Percentiles rank a stretch among this genome's conserved stretches.
Conservation (phyloP, 306 rosid species). For the Pyrus bretschneideri region DNA sequence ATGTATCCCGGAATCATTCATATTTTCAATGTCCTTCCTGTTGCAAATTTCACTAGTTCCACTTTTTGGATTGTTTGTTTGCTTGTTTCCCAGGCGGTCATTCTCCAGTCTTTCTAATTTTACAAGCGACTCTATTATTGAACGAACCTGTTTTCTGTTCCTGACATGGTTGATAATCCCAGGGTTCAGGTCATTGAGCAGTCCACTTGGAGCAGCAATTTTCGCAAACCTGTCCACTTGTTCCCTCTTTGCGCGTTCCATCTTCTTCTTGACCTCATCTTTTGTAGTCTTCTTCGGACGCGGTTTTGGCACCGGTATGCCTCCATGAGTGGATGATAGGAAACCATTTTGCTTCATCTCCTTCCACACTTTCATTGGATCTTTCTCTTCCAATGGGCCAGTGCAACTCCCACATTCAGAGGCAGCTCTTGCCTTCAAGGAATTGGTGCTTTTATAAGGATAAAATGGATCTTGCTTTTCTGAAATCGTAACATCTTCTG, state of each 20-base stretch:
- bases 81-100: constrained; percentile 37
- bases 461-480: constrained; percentile 26
- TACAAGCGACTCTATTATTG: constrained; percentile 85
- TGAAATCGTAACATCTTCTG: constrained; percentile 56
- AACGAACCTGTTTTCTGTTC: constrained; percentile 86
- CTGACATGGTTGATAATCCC: constrained; percentile 98
- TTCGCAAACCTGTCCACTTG: constrained; percentile 73
- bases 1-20: constrained; percentile 31
- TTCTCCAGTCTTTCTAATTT: constrained; percentile 63
- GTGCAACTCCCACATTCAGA: constrained; percentile 81
- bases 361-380: constrained; percentile 63
- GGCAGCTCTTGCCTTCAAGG: constrained; percentile 47
- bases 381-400: constrained; percentile 58
- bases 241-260: constrained; percentile 84
- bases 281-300: constrained; percentile 67
- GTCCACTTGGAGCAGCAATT: constrained; percentile 98
- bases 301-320: constrained; percentile 79
- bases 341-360: constrained; percentile 91
- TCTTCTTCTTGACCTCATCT: constrained; percentile 57
- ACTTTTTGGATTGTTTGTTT: constrained; percentile 30
- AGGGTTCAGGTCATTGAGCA: constrained; percentile 86
- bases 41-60: constrained; percentile 26
- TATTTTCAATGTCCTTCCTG: constrained; percentile 33
- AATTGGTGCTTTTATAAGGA: constrained; percentile 30
- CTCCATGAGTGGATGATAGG: constrained; percentile 77